Base-by-base conservation (phyloP, 1,284 basidiomycete species). In the Sporisorium reilianum region DNA sequence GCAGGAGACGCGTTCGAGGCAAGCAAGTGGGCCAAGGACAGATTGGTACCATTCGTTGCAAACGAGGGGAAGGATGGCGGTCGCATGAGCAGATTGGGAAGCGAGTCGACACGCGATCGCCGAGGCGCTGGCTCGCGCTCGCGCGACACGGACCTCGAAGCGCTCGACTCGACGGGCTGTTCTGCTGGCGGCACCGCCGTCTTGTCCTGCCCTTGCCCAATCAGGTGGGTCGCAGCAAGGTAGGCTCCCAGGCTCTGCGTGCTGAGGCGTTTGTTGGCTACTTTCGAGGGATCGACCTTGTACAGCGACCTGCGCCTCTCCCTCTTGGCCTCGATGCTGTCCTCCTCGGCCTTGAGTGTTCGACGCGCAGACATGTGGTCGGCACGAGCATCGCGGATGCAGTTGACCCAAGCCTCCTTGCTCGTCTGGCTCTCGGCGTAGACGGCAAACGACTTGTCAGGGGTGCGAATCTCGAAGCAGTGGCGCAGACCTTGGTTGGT, bases 371-470 rank as follows among this genome's bases (percentile, higher is more conserved):
- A 68, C 65, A 81, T 67, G 69, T 70, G 70, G 51, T 83, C 83
- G 23, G 73, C 73, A 50, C 77, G 73, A 7, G 83, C 80, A 38
- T 83, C 80, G 23, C 83, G 75, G 48, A 84, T 82, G 36, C 76
- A 67, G 5, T 72, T 58, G 48, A 83, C 66, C 83, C 83, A 84
- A 3, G 64, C 70, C 23, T 78, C 66, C 41, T 79, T 80, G 34
- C 64, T 55, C 11, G 64, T 67, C 20, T 59, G 48, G n/a, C 57
- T 76, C 38, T 79, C 64, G 2, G 83, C 81, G 51, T 83, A 84
- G 28, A 84, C 69, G 9, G 82, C 82, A 52, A 83, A 84, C 40
- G 80, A 81, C 72, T 83, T 83, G 51, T 79, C 77, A 0, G 83
- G 80, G n/a, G 83, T 83, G 45, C 80, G 79, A 14, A 84, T 75